A percentile compares a stretch with the other conserved stretches of the same genome.
Conservation (phyloP, 352 stramenopile genomes). For the Globisporangium splendens region DNA sequence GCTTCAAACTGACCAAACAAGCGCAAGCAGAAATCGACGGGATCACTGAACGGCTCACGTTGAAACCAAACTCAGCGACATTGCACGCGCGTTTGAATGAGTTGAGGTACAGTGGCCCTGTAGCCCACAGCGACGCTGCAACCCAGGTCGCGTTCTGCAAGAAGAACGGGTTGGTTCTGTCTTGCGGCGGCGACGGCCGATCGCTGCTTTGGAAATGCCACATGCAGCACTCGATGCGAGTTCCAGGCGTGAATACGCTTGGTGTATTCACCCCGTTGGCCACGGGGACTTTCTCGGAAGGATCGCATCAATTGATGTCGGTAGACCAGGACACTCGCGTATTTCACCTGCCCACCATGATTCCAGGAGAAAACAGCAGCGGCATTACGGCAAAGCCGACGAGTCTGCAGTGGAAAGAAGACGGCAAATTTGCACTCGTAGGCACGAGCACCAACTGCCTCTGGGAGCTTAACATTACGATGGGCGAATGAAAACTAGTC, state of each 20-base stretch:
- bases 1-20: constrained; percentile 58
- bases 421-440: constrained; percentile 46
- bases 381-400: constrained; percentile 28
- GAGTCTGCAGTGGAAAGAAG: constrained; percentile 54
- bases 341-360: constrained; percentile 32
- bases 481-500: constrained; percentile 44
- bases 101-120: constrained; percentile 47
- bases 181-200: constrained; percentile 41
- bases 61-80: constrained; percentile 41
- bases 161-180: constrained; percentile 53
- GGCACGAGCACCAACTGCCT: constrained; percentile 57
- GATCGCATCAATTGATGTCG: constrained; percentile 33
- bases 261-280: constrained; percentile 48
- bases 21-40: constrained; percentile 53
- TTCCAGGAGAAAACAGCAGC: constrained; percentile 28
- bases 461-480: constrained; percentile 50
- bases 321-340: constrained; percentile 29
- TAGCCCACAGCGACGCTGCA: constrained; percentile 39
- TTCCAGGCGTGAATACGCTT: constrained; percentile 56
- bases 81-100: constrained; percentile 39
- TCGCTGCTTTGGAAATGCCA: constrained; percentile 55
- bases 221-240: constrained; percentile 43
- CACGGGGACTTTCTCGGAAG: constrained; percentile 44
- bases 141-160: constrained; percentile 55
- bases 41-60: constrained; percentile 38